Evolutionary conservation across 1,284 basidiomycete genomes (phyloP), one percentile per base, ranked within the genome.

Genomic region (Heterobasidion occidentale): DNA sequence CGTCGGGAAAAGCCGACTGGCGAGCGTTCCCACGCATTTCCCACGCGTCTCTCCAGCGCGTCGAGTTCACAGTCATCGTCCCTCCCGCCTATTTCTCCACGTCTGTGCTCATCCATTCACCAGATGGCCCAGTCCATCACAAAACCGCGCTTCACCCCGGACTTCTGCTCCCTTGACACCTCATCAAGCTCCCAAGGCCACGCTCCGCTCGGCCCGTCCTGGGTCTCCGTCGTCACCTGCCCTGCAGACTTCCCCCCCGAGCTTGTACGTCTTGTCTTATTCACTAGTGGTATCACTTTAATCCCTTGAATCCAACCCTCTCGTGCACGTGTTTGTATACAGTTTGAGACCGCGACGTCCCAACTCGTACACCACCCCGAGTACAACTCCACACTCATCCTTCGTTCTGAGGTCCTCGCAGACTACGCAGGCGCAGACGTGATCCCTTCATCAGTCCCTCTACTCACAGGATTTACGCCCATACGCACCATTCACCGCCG

Each of bases 361-460:
- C 85, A 88, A 62, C 72, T 92, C 35, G 73, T 92, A 3, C 77
- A 86, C 51, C 89, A 92, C 63, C 90, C 90, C 9, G 90, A 92
- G 64, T 89, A 90, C 68, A 92, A 91, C 65, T 90, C 88, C 0
- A 88, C 89, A 0, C 77, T 92, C 36, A 92, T 93, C 54, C 70
- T 93, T 14, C 81, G 90, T 1, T 87, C 90, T 0, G 87, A 92
- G 49, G 76, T 77, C 1, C 42, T 91, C 9, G 64, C 68, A 4
- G 80, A 88, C 54, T 68, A 70, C 3, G 66, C 65, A 8, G 27
- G 4, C 6, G 4, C 27, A 27, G 59, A 67, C 1, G 64, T 72
- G 5, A 74, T 68, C 38, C 74, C 77, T 0, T 17, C 58, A 0
- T 48, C 59, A 0, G 59, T 77, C 1, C 83, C 82, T 0, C 42